Conservation (phyloP, 257 asterid genomes). For the Solanum dulcamara region DNA sequence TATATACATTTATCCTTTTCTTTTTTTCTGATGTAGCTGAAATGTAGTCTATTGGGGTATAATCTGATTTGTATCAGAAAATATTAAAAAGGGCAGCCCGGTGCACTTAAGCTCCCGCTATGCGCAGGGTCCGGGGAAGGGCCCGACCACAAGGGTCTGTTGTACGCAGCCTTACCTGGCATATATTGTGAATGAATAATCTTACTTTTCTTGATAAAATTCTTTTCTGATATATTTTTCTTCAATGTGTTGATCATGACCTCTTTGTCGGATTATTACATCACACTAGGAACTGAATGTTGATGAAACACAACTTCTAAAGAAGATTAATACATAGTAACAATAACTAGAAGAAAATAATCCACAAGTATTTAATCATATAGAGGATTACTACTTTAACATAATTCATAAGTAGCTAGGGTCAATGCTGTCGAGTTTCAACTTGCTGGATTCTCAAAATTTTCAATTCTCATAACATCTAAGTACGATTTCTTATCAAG, state of each 20-base stretch:
- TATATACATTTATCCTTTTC: neutral
- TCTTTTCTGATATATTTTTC: neutral
- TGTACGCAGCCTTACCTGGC: too few relatives aligned
- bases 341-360: neutral
- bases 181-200: neutral
- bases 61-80: neutral
- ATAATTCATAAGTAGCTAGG: too few relatives aligned
- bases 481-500: conserved; percentile 38
- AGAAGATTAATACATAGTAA: neutral
- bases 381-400: neutral
- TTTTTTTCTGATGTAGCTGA: neutral
- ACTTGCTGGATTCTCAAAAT: neutral
- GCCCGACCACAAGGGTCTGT: too few relatives aligned
- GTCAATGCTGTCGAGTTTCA: neutral
- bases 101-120: too few relatives aligned
- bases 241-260: neutral
- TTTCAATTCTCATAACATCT: conserved; percentile 24
- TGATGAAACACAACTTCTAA: neutral
- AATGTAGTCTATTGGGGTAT: neutral
- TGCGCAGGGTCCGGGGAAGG: too few relatives aligned
- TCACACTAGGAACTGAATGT: neutral
- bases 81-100: too few relatives aligned
- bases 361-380: neutral
- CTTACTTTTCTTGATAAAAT: neutral
- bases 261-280: neutral